Conservation (phyloP, 441 rosid species). For the Bruguiera hainesii region DNA sequence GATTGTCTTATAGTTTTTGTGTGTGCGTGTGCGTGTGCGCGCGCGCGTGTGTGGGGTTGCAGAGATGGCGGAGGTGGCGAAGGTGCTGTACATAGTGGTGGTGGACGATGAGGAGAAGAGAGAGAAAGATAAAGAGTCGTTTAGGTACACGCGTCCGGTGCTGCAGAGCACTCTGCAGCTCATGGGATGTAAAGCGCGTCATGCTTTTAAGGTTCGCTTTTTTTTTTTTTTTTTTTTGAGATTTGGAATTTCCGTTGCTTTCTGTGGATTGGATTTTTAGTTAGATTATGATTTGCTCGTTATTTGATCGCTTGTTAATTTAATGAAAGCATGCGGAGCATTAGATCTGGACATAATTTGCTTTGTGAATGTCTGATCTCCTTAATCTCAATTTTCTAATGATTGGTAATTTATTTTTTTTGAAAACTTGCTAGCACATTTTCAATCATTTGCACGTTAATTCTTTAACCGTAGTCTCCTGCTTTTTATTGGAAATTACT, state of each 20-base stretch:
- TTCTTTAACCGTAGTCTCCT: no score
- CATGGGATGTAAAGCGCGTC: conserved; percentile 99
- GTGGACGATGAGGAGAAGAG: conserved; percentile 43
- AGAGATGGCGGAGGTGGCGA: conserved; percentile 57
- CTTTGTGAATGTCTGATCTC: no score
- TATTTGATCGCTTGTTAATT: not conserved
- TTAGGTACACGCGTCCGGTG: conserved; percentile 84
- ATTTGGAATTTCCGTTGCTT: not conserved
- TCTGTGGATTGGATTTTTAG: not conserved
- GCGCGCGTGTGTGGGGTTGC: not conserved
- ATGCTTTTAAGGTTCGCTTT: conserved; percentile 77
- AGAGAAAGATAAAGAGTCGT: conserved; percentile 49
- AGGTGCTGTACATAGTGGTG: conserved; percentile 81
- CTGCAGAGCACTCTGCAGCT: conserved; percentile 93
- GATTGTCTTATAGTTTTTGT: not conserved
- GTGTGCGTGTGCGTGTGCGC: not conserved
- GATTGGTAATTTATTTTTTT: no score
- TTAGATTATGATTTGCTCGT: not conserved
- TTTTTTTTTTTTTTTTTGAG: not conserved
- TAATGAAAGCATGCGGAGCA: not conserved
- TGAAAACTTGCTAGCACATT: no score
- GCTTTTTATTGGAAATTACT: not conserved
- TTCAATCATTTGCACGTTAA: no score
- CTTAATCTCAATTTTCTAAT: no score
- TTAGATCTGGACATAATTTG: not conserved